These are phyloP conservation scores for Penicillium italicum DNA, from an alignment of 2,329 filamentous ascomycete genomes.

Conservation along the genomic window DNA sequence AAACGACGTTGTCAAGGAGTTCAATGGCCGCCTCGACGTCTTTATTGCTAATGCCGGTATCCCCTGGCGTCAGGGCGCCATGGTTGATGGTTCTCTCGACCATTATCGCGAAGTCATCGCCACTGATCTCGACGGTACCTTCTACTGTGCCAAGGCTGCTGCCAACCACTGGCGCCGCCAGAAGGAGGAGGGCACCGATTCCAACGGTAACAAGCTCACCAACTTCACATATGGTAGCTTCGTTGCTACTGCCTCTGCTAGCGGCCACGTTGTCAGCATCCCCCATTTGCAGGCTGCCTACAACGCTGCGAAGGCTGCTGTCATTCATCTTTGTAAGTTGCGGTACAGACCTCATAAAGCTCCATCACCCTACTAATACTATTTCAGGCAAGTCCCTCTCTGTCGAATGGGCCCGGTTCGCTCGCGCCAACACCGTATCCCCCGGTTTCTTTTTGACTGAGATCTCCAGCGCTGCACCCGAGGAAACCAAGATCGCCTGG, in stretches of 20 bases:
- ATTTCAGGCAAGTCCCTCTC: conserved; percentile 62
- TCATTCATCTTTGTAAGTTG: conserved; percentile 47
- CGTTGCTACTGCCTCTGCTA: conserved; percentile 75
- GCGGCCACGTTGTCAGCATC: conserved; percentile 72
- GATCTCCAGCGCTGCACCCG: conserved; percentile 62
- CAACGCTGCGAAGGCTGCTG: conserved; percentile 67
- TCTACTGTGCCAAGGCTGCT: conserved; percentile 70
- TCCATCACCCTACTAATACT: conserved; percentile 9
- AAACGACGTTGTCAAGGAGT: conserved; percentile 53
- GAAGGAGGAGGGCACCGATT: conserved; percentile 62
- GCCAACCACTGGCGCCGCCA: conserved; percentile 68
- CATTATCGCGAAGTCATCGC: conserved; percentile 65
- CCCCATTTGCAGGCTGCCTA: conserved; percentile 72
- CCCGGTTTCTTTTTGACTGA: conserved; percentile 75
- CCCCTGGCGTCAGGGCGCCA: conserved; percentile 65
- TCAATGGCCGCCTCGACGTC: conserved; percentile 70
- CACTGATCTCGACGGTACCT: conserved; percentile 72
- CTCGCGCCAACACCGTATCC: conserved; percentile 67
- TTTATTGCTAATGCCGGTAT: conserved; percentile 78
- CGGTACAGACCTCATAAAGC: conserved; percentile 48
- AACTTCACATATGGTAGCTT: conserved; percentile 65
- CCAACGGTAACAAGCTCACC: conserved; percentile 59
- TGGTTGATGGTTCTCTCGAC: conserved; percentile 62
- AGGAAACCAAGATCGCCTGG: conserved; percentile 69
- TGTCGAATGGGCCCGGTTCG: conserved; percentile 74